These are phyloP conservation scores for Agroathelia rolfsii DNA, from an alignment of 1,284 basidiomycete species.

Conservation along the genomic window DNA sequence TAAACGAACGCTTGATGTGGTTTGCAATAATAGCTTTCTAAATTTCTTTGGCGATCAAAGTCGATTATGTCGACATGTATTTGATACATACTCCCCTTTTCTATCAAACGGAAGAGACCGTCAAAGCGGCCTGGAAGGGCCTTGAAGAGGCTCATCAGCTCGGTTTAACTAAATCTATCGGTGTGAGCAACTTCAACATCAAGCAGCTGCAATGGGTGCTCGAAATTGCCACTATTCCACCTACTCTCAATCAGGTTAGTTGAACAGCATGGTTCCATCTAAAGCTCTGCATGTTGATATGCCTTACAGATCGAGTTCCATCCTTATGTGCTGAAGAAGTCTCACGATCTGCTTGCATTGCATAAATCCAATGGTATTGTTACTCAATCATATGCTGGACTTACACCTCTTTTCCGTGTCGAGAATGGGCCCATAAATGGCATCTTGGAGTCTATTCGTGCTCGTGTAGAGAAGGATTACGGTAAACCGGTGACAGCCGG, in stretches of 20 bases:
- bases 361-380: slow-evolving; percentile 54
- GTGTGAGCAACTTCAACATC: slow-evolving; percentile 61
- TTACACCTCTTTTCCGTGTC: slow-evolving; percentile 49
- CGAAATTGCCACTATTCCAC: slow-evolving; percentile 45
- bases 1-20: too few species aligned
- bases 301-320: slow-evolving; percentile 64
- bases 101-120: slow-evolving; percentile 27
- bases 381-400: slow-evolving; percentile 58
- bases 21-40: too few species aligned
- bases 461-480: slow-evolving; percentile 30
- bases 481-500: slow-evolving; percentile 39
- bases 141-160: slow-evolving; percentile 53
- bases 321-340: slow-evolving; percentile 61
- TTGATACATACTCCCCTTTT: slow-evolving; percentile 69
- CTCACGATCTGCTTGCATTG: slow-evolving; percentile 43
- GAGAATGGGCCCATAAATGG: slow-evolving; percentile 45
- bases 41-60: too few species aligned
- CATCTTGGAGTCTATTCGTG: slow-evolving; percentile 39
- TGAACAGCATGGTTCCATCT: too few species aligned
- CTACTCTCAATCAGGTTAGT: slow-evolving; percentile 72
- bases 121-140: slow-evolving; percentile 56
- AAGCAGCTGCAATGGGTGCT: slow-evolving; percentile 59
- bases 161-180: slow-evolving; percentile 47
- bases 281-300: slow-evolving; percentile 9
- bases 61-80: slow-evolving; percentile 70